Evolutionary conservation across 140 eudicot genomes (phyloP).

Genomic region (Oenanthe javanica): DNA sequence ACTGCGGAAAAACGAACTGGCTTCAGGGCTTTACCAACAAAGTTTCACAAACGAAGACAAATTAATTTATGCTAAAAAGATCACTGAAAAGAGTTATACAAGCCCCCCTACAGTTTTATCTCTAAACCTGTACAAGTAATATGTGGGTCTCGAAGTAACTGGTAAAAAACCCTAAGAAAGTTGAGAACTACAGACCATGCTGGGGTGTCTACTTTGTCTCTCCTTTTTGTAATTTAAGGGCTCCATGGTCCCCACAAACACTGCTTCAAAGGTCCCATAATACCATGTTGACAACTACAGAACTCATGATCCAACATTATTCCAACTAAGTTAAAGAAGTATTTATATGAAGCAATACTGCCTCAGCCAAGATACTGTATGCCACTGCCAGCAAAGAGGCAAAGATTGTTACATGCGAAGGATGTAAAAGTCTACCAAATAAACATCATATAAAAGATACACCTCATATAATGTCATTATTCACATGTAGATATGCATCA

Average conservation of each 20-base stretch:
- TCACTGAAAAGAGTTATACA: background rate
- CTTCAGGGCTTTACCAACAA: no score
- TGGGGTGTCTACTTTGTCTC: slow-evolving; percentile 3
- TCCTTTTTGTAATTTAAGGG: background rate
- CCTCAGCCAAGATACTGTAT: background rate
- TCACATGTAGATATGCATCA: background rate
- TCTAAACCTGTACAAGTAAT: background rate
- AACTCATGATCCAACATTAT: background rate
- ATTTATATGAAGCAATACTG: background rate
- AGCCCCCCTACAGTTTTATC: background rate
- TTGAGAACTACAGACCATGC: background rate
- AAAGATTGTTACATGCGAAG: background rate
- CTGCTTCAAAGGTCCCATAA: slow-evolving; percentile 5
- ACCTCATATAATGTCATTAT: background rate
- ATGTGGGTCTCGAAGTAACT: background rate
- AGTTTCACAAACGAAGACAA: background rate
- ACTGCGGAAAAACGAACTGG: no score
- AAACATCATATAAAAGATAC: background rate
- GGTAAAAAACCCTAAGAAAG: background rate
- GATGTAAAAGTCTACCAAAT: background rate
- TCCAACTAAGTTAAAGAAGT: background rate
- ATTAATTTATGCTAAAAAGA: background rate
- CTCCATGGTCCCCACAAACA: slow-evolving; percentile 4
- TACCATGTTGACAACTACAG: slow-evolving; percentile 1
- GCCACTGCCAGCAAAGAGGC: background rate